Evolutionary conservation across 192 early-diverging fungal genomes (phyloP).

Genomic region (Borealophlyctis nickersoniae): DNA sequence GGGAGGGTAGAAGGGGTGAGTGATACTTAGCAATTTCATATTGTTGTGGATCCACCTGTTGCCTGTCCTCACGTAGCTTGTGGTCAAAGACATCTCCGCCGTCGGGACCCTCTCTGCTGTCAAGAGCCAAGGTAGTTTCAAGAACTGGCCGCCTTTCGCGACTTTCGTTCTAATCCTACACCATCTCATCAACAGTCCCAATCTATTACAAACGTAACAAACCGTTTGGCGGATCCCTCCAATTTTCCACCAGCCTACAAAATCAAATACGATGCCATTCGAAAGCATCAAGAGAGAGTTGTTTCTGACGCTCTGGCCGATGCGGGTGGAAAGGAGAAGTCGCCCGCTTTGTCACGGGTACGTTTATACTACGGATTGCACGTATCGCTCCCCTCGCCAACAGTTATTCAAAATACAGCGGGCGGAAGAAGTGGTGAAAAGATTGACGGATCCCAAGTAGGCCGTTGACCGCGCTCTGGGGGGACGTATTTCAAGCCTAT

Average conservation of each 20-base stretch:
- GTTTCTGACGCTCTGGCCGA: not conserved
- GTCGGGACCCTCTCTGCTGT: no score
- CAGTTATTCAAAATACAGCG: not conserved
- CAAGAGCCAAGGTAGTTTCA: not conserved
- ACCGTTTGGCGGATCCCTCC: conserved; percentile 23
- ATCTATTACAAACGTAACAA: conserved; percentile 22
- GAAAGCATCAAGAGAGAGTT: conserved; percentile 3
- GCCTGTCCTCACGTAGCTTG: no score
- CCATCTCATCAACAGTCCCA: not conserved
- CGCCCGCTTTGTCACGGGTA: not conserved
- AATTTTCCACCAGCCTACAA: conserved; percentile 28
- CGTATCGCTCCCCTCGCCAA: not conserved
- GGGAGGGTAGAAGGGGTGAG: no score
- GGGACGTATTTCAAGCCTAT: not conserved
- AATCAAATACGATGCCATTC: conserved; percentile 22
- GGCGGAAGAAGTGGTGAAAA: conserved; percentile 1
- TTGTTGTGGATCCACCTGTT: no score
- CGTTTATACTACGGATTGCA: not conserved
- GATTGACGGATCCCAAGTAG: conserved; percentile 4
- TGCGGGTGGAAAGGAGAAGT: not conserved
- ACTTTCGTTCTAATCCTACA: not conserved
- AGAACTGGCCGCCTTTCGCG: not conserved
- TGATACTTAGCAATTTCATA: no score
- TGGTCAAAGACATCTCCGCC: no score
- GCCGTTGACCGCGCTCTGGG: not conserved